Conservation (phyloP, 306 rosid species). For the Glycyrrhiza uralensis region DNA sequence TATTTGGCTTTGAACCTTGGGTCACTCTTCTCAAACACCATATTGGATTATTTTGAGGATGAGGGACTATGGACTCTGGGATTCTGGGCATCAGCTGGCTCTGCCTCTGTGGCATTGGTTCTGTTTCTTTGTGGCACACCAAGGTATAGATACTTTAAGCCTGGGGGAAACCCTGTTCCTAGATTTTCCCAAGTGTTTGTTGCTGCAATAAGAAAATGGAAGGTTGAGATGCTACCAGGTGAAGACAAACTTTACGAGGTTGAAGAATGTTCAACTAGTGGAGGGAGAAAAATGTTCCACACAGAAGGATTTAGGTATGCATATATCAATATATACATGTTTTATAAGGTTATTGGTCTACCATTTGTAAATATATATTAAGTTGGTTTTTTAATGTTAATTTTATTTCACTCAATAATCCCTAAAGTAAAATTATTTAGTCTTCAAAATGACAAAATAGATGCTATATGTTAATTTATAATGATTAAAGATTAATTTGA, state of each 20-base stretch:
- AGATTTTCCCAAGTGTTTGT: conserved; percentile 61
- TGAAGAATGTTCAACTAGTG: conserved; percentile 30
- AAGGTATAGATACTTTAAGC: conserved; percentile 59
- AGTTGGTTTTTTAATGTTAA: no score
- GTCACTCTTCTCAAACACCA: conserved; percentile 75
- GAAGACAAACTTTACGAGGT: conserved; percentile 45
- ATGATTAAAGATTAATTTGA: no score
- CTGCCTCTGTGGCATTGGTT: conserved; percentile 54
- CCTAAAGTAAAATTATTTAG: no score
- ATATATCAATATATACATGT: neutral
- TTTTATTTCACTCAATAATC: no score
- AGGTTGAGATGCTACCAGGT: conserved; percentile 25
- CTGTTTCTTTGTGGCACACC: conserved; percentile 74
- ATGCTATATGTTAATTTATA: no score
- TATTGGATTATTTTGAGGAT: conserved; percentile 75
- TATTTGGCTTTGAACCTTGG: conserved; percentile 81
- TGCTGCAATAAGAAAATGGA: conserved; percentile 67
- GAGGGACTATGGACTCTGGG: conserved; percentile 68
- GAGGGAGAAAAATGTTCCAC: conserved; percentile 57
- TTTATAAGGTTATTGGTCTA: no score
- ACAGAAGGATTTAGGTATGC: conserved; percentile 67
- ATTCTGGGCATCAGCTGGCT: conserved; percentile 80
- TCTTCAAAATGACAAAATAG: no score
- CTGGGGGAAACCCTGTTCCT: conserved; percentile 71
- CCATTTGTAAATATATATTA: no score